A percentile compares a stretch with the other conserved stretches of the same genome.
Evolutionary conservation across 768 basidiomycete species (phyloP).

Genomic region (Pleurotus salmoneostramineus): DNA sequence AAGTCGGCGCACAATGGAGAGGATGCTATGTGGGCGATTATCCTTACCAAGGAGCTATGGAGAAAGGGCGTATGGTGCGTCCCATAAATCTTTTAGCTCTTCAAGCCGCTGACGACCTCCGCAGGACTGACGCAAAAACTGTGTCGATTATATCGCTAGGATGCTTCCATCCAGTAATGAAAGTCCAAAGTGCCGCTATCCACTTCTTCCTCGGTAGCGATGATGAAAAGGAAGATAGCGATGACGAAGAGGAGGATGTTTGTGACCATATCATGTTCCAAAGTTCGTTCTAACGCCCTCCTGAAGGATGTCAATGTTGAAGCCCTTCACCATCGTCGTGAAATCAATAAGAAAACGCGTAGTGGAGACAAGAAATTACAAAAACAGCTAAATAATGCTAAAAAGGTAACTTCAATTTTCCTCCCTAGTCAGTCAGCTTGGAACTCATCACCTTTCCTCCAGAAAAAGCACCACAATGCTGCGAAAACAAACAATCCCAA

Average conservation of each 20-base stretch:
- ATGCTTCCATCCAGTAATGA: slow-evolving; percentile 89
- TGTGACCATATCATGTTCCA: background rate
- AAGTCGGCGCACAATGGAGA: slow-evolving; percentile 50
- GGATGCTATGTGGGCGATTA: slow-evolving; percentile 97
- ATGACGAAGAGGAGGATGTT: slow-evolving; percentile 65
- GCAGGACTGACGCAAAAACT: slow-evolving; percentile 85
- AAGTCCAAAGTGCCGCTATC: slow-evolving; percentile 91
- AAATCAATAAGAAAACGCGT: slow-evolving; percentile 90
- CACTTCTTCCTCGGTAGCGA: slow-evolving; percentile 97
- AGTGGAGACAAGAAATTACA: slow-evolving; percentile 78
- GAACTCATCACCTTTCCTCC: background rate
- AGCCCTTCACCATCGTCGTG: slow-evolving; percentile 79
- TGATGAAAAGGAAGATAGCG: slow-evolving; percentile 68
- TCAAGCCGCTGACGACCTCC: background rate
- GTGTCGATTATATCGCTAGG: slow-evolving; percentile 90
- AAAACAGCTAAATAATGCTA: slow-evolving; percentile 68
- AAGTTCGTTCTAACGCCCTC: background rate
- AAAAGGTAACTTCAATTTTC: slow-evolving; percentile 46
- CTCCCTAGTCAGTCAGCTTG: background rate
- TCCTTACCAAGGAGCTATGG: slow-evolving; percentile 93
- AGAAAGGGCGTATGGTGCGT: slow-evolving; percentile 82
- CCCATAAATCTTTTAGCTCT: background rate
- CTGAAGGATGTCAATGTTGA: slow-evolving; percentile 61
- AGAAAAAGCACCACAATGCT: slow-evolving; percentile 32
- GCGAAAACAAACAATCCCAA: slow-evolving; percentile 43